Evolutionary conservation across 179 eudicot genomes (phyloP), one percentile per base, ranked within the genome.

Genomic region (Nepenthes alata): DNA sequence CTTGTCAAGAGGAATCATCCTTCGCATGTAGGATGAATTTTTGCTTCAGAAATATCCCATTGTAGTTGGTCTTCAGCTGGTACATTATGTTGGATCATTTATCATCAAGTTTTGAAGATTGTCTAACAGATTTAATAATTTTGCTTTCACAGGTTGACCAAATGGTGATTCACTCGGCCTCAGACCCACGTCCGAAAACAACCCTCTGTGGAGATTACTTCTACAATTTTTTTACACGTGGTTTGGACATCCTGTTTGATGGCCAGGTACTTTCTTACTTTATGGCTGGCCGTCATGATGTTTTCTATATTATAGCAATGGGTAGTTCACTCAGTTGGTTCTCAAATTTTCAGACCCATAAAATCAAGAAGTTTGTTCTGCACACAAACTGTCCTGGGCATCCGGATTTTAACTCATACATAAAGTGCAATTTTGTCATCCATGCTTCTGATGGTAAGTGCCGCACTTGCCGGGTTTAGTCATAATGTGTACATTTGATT

Each of bases 181-280:
- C 90, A 4, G 96, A 93, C 80, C 93, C 86, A 51, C 79, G 90
- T 25, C 98, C 98, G 50, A 71, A 83, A 61, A 83, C 88, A 36
- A 93, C 97, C 47, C 87, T 93, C 34, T 93, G 98, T 72, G 97
- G 95, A 66, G 98, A 93, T 77, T 93, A 93, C 73, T 93, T 93
- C 70, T 93, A 89, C 61, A 93, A 93, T 71, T 93, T 83, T 67
- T 93, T 86, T 63, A 78, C 83, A 37, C 90, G 98, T 66, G 98
- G 98, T 14, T 72, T 93, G 76, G 98, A 93, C 72, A 93, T 93
- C 67, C 72, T 93, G 66, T 93, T 93, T 77, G 98, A 93, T 70
- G 98, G 98, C 49, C 91, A 85, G 96, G 98, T 87, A 67, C 57
- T 55, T 47, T 35, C 41, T 65, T 44, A 36, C 53, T 50, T 10